Evolutionary conservation across 129 eudicot genomes (phyloP), one percentile per base, ranked within the genome.

Genomic region (Rutidosis leptorrhynchoides): DNA sequence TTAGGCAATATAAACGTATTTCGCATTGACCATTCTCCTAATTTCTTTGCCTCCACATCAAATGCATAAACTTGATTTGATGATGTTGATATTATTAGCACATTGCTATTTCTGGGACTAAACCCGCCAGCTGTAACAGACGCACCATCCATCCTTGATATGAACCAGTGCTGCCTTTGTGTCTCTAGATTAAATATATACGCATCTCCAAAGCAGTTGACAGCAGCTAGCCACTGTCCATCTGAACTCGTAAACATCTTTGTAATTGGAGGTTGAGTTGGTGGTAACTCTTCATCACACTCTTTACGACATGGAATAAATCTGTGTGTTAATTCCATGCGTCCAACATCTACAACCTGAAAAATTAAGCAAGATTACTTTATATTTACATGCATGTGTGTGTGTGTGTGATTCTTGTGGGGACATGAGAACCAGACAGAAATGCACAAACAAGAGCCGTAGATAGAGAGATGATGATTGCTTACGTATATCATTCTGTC

Each of bases 121-220:
- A 94, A 94, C 32, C 99, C 97, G 52, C 80, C 93, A 58, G 93
- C 95, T 11, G 99, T 89, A 29, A 94, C 97, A 43, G 95, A 86
- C 48, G 94, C 90, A 23, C 97, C 99, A 68, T 86, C 88, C 78
- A 94, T 73, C 78, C 97, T 84, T 62, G 97, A 74, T 77, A 94
- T 77, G 70, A 94, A 94, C 99, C 97, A 94, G 82, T 89, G 99
- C 55, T 94, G 99, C 86, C 95, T 89, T 60, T 74, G 83, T 17
- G 79, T 84, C 80, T 86, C 95, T 58, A 94, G 72, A 75, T 94
- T 89, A 71, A 89, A 94, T 43, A 86, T 73, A 68, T 89, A 89
- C 20, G 89, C 80, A 75, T 94, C 99, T 40, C 99, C 99, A 48
- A 84, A 89, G 76, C 95, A 89, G 78, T 94, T 94, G 58, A 83